Evolutionary conservation across 768 basidiomycete genomes (phyloP).

Genomic region (Pleurotus pulmonarius): DNA sequence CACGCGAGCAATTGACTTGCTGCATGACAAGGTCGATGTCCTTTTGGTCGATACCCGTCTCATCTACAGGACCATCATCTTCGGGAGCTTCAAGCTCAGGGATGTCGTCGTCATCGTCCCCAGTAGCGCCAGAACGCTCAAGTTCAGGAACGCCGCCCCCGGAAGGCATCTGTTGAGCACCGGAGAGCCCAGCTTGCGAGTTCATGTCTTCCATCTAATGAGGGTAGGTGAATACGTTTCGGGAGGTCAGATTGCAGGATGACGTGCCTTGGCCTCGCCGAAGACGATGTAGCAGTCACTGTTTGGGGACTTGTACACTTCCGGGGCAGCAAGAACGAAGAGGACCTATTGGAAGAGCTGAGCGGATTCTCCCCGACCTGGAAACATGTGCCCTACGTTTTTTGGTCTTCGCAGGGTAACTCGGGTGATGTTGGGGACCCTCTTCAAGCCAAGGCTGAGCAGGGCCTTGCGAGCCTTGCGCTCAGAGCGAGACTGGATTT

Average conservation of each 20-base stretch:
- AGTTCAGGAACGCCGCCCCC: slow-evolving; percentile 43
- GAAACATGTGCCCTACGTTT: slow-evolving; percentile 52
- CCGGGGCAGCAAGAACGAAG: slow-evolving; percentile 89
- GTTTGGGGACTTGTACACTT: slow-evolving; percentile 97
- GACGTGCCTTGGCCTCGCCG: slow-evolving; percentile 85
- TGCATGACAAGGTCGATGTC: slow-evolving; percentile 94
- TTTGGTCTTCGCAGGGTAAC: slow-evolving; percentile 95
- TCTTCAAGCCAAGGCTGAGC: slow-evolving; percentile 86
- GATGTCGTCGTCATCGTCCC: slow-evolving; percentile 74
- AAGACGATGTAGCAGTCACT: slow-evolving; percentile 99
- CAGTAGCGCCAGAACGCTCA: slow-evolving; percentile 47
- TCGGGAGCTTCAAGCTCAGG: slow-evolving; percentile 82
- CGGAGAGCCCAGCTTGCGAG: slow-evolving; percentile 68
- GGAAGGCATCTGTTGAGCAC: slow-evolving; percentile 74
- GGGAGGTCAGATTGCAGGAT: neutral
- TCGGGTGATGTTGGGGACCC: slow-evolving; percentile 88
- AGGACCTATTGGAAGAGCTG: slow-evolving; percentile 51
- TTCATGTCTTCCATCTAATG: slow-evolving; percentile 83
- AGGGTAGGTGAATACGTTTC: neutral
- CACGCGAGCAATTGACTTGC: slow-evolving; percentile 82
- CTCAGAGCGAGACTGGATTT: slow-evolving; percentile 92
- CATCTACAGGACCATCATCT: slow-evolving; percentile 79
- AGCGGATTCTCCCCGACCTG: neutral
- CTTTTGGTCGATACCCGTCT: slow-evolving; percentile 86
- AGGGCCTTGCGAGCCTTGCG: slow-evolving; percentile 95